Evolutionary conservation across 2,329 filamentous ascomycete species (phyloP).

Genomic region (Apiospora sp.): DNA sequence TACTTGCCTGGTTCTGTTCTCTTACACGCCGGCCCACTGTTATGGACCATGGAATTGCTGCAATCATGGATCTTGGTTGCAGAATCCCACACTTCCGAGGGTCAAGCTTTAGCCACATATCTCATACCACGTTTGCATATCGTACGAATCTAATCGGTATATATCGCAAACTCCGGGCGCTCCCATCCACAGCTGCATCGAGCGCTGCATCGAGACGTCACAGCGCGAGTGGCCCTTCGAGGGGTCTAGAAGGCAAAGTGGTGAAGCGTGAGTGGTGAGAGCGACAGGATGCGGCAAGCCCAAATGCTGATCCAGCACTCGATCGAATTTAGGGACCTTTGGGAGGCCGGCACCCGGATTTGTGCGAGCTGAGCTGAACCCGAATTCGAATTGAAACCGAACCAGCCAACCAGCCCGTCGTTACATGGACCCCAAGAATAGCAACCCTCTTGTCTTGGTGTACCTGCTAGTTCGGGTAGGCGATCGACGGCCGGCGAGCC

Average conservation of each 20-base stretch:
- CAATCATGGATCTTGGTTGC: slow-evolving; percentile 17
- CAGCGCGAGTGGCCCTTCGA: slow-evolving; percentile 6
- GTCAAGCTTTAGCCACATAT: slow-evolving; percentile 18
- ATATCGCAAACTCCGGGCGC: slow-evolving; percentile 4
- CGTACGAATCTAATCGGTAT: slow-evolving; percentile 21
- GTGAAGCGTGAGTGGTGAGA: background rate
- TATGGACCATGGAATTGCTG: slow-evolving; percentile 6
- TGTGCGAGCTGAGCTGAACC: slow-evolving; percentile 21
- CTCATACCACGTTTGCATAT: slow-evolving; percentile 19
- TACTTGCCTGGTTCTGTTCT: too few relatives aligned
- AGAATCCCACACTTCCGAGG: background rate
- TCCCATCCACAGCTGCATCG: slow-evolving; percentile 3
- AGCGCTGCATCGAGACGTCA: slow-evolving; percentile 1
- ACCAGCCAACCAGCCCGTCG: background rate
- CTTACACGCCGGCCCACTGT: slow-evolving; percentile 5
- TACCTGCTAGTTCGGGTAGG: slow-evolving; percentile 15
- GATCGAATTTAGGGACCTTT: background rate
- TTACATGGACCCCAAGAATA: slow-evolving; percentile 7
- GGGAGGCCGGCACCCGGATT: background rate
- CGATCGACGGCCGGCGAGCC: slow-evolving; percentile 7
- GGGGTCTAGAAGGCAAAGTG: background rate
- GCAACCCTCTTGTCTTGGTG: slow-evolving; percentile 6
- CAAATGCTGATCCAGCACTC: background rate
- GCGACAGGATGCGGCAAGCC: background rate
- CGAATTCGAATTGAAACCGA: background rate